Conservation (phyloP, 192 early-diverging fungal species). For the Globomyces pollinis-pini region DNA sequence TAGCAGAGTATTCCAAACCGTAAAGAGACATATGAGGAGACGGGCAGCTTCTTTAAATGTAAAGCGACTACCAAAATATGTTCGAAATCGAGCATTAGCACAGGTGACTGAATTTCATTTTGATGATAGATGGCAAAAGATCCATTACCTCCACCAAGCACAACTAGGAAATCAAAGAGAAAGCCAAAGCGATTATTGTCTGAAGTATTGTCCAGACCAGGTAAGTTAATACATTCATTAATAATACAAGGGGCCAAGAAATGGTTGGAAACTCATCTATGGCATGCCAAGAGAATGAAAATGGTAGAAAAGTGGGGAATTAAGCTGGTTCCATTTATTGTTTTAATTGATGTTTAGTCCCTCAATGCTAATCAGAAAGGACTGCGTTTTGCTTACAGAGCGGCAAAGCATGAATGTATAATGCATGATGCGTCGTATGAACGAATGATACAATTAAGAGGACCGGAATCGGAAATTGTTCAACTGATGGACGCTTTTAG, state of each 20-base stretch:
- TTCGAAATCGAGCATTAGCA: constrained; percentile 66
- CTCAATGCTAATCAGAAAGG: constrained; percentile 82
- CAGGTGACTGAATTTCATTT: constrained; percentile 48
- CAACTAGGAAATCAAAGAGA: constrained; percentile 30
- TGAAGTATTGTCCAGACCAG: constrained; percentile 12
- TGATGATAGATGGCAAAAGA: constrained; percentile 36
- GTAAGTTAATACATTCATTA: constrained; percentile 28
- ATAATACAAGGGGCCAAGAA: constrained; percentile 16
- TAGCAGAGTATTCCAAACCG: constrained; percentile 79
- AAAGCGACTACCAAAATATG: constrained; percentile 76
- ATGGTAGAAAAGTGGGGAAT: constrained; percentile 83
- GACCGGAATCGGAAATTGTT: constrained; percentile 39
- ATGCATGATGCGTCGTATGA: constrained; percentile 82
- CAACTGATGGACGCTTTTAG: constrained; percentile 39
- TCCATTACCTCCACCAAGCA: constrained; percentile 31
- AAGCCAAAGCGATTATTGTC: background rate
- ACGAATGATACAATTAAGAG: constrained; percentile 62
- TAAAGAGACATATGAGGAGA: constrained; percentile 85
- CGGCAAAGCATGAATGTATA: constrained; percentile 65
- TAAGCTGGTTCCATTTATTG: constrained; percentile 41
- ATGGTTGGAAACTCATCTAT: constrained; percentile 97
- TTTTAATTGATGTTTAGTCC: constrained; percentile 41
- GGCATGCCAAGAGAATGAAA: constrained; percentile 97
- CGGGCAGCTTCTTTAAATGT: constrained; percentile 91
- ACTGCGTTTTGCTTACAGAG: constrained; percentile 64